Evolutionary conservation across 345 rosid species (phyloP), one percentile per base, ranked within the genome.

Genomic region (Eucalyptus polyanthemos): DNA sequence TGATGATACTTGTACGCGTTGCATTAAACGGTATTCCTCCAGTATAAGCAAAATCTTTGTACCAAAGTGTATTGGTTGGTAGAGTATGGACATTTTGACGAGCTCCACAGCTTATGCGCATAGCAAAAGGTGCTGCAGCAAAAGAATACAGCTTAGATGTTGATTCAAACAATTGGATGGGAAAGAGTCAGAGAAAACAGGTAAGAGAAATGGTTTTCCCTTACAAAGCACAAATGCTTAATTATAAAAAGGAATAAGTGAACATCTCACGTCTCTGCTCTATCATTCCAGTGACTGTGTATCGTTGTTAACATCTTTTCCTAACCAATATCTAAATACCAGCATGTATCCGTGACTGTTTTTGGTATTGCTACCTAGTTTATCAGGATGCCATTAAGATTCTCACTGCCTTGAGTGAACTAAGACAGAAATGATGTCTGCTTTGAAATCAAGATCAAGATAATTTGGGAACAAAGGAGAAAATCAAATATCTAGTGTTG

Each of bases 101-200:
- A 53, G 99, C 94, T 88, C 99, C 99, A 89, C 99, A 97, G 91
- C 99, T 98, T 62, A 98, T 96, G 88, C 99, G 95, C 93, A 97
- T 93, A 4, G 93, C 98, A 96, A 94, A 98, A 31, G 99, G 99
- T 40, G 92, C 99, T 98, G 94, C 31, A 9, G 50, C 50, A 89
- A 13, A 67, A 86, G 29, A 15, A 83, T 17, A 51, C 40, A 44
- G 4, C 13, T 80, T 11, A 76, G 47, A 76, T 76, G 6, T 76
- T 40, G 27, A 76, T 76, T 40, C 29, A 21, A 76, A 76, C 47
- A 40, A 40, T 40, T 21, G 15, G 47, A 21, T 3, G 83, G 14
- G 83, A 76, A 76, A 76, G 83, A 76, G 83, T 1, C 83, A 40
- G 27, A 37, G 45, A 76, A 76, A 11, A 40, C 83, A 0, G 13